Evolutionary conservation across 139 green algal species (phyloP), one percentile per base, ranked within the genome.

Genomic region (Gonium pectorale): DNA sequence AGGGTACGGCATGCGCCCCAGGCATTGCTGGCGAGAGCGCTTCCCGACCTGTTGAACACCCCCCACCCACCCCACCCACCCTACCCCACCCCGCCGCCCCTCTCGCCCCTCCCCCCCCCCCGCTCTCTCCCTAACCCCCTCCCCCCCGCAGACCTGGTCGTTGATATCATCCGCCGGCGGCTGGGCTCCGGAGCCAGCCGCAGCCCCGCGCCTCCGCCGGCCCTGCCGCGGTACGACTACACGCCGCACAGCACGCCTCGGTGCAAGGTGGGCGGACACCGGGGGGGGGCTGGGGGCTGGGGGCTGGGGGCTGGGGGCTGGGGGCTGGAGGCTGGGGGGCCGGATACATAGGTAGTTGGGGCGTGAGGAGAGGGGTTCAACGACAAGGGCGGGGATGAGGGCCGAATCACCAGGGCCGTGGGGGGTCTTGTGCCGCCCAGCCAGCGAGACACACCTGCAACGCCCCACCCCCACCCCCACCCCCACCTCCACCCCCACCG

Each of bases 121-220:
- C 44, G 5, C 13, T 67, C 72, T 29, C 64, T 49, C 19, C 37
- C 19, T 0, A 9, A 5, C 31, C 17, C 35, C 17, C 63, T 2
- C 63, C 33, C 35, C 24, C 63, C 33, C 67, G 15, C 75, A 74
- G 78, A 75, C 26, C 8, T 7, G 8, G 87, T 93, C 29, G 86
- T 92, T 29, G 35, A 22, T 15, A 68, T 88, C 17, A 79, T 93
- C 7, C 5, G 59, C 31, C 35, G 59, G 40, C 86, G 80, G 7
- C 56, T 92, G 67, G 84, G 86, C 43, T 37, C 60, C 33, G 79
- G 43, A 40, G n/a, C n/a, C 46, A 63, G 68, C 46, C 44, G 79
- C 70, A 71, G 79, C 86, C 27, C 44, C 63, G 46, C 11, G 22
- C 78, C 86, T 13, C 31, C 79, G 19, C 27, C 64, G 19, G 35